Evolutionary conservation across 805 yeast species (phyloP), one percentile per base, ranked within the genome.

Genomic region (Yarrowia keelungensis): DNA sequence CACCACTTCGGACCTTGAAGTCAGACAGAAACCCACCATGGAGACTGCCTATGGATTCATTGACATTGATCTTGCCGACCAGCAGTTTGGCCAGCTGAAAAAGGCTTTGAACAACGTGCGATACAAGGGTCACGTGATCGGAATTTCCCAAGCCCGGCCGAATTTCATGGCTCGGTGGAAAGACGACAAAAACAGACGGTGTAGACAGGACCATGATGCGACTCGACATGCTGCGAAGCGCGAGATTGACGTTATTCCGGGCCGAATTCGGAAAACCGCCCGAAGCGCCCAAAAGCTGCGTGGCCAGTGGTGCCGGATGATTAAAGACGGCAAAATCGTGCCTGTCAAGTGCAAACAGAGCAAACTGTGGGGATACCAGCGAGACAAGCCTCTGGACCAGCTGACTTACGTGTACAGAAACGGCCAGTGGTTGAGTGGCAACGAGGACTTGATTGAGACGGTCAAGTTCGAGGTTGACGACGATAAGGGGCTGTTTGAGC

Each of bases 361-460:
- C 41, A 92, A 92, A 76, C 82, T 95, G 49, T 94, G 99, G 99
- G 98, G 98, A 3, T 83, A 86, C 70, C 92, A 90, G 72, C 90
- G 90, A 79, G 83, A 85, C 71, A 88, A 85, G 73, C 80, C 83
- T 2, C 76, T 83, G 2, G 82, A 83, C 42, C 95, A 89, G 72
- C 81, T 92, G 72, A 90, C 89, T 0, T 84, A 82, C 77, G 80
- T 81, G 67, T 93, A 85, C 75, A 80, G 78, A 10, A 84, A 88
- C 70, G 90, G 89, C 0, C 84, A 83, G 56, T 92, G 97, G 97
- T 84, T 84, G 72, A 91, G 90, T 76, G 92, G 92, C 7, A 87
- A 85, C 70, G 90, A 88, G 61, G 96, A 91, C 75, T 84, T 91
- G 12, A 84, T 93, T 19, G 98, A 93, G 74, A 82, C 86, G 67